Percentiles rank a stretch among this genome's conserved stretches.
These are phyloP conservation scores for Pythium sukuiense DNA, from an alignment of 352 stramenopile genomes.

Conservation along the genomic window DNA sequence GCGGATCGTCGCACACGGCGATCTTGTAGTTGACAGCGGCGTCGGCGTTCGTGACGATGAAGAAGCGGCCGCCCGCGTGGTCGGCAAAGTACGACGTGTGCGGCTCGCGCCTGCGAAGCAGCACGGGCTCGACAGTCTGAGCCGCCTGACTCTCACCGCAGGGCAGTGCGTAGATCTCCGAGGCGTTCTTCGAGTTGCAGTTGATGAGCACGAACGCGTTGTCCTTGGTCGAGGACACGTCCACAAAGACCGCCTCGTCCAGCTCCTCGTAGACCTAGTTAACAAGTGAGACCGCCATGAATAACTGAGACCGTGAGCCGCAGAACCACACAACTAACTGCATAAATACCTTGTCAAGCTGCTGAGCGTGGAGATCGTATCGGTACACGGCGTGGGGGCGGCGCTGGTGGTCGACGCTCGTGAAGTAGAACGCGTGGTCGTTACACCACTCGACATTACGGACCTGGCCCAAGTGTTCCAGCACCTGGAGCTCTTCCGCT, in stretches of 20 bases:
- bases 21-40: constrained; percentile 81
- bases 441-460: constrained; percentile 77
- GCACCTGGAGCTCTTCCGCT: constrained; percentile 30
- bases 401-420: constrained; percentile 59
- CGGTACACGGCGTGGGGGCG: constrained; percentile 65
- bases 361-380: constrained; percentile 48
- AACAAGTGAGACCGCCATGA: not conserved
- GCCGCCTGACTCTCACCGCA: not conserved
- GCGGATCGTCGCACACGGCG: constrained; percentile 23
- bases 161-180: constrained; percentile 70
- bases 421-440: constrained; percentile 71
- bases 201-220: constrained; percentile 79
- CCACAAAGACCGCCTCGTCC: constrained; percentile 79
- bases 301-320: not conserved
- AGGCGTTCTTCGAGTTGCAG: constrained; percentile 86
- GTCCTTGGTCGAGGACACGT: constrained; percentile 86
- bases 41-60: constrained; percentile 83
- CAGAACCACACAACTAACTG: not conserved
- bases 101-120: constrained; percentile 49
- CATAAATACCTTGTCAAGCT: constrained; percentile 48
- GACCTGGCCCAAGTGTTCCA: constrained; percentile 41
- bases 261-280: constrained; percentile 73
- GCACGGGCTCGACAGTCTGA: not conserved
- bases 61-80: constrained; percentile 65
- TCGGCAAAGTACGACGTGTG: constrained; percentile 87